phyloP scores from a whole-genome alignment of 352 stramenopile genomes.

The Phytophthora pseudosyringae region DNA sequence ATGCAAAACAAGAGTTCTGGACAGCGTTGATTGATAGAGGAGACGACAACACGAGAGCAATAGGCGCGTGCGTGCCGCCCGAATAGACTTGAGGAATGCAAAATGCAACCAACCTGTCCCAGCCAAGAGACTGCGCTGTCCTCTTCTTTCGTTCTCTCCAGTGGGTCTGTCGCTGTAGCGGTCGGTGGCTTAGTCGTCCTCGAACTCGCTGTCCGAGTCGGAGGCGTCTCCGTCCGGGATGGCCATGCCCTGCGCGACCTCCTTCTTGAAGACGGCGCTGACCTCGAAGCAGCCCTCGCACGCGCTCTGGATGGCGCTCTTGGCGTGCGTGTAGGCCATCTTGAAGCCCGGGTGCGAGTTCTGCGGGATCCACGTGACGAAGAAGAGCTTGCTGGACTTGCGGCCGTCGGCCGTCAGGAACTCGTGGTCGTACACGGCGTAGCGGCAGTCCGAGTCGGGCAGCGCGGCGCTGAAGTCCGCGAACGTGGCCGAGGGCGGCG shows the following conservation, averaged over 20 bases:
- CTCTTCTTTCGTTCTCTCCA: too few relatives aligned
- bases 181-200: conserved; percentile 54
- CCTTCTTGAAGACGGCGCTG: conserved; percentile 77
- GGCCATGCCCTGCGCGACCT: conserved; percentile 72
- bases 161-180: not conserved
- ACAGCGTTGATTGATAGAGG: conserved; percentile 27
- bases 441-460: conserved; percentile 85
- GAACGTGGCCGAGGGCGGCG: conserved; percentile 58
- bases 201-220: conserved; percentile 89
- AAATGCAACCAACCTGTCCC: conserved; percentile 14
- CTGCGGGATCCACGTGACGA: conserved; percentile 87
- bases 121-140: conserved; percentile 3
- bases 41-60: conserved; percentile 11
- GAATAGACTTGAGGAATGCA: conserved; percentile 24
- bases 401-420: conserved; percentile 76
- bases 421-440: conserved; percentile 90
- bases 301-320: conserved; percentile 77
- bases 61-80: not conserved
- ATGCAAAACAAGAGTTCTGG: conserved; percentile 17
- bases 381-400: conserved; percentile 90
- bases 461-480: conserved; percentile 61
- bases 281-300: conserved; percentile 85
- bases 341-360: conserved; percentile 86
- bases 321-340: conserved; percentile 91
- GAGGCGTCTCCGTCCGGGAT: conserved; percentile 63